phyloP scores from a whole-genome alignment of 768 basidiomycete species.

The Tulasnella sp. region DNA sequence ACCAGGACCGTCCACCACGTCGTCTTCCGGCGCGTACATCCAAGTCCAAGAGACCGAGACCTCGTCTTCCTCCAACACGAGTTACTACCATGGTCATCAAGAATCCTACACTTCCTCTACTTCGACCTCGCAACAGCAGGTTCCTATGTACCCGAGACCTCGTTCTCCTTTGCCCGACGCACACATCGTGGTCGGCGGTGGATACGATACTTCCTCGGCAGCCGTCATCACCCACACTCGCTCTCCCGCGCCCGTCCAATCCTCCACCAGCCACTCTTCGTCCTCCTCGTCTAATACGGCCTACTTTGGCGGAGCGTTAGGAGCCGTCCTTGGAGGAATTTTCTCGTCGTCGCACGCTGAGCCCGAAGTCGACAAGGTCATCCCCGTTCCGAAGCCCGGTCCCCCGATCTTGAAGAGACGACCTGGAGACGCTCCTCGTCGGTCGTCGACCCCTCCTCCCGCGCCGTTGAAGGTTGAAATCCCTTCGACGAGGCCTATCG shows the following conservation, averaged over 20 bases:
- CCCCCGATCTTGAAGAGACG: background rate
- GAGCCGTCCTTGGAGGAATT: background rate
- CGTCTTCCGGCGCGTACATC: background rate
- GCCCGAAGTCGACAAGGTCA: background rate
- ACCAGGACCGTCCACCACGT: no score
- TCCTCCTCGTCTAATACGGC: background rate
- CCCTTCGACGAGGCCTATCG: background rate
- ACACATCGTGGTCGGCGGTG: background rate
- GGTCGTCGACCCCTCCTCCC: background rate
- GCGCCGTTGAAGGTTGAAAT: background rate
- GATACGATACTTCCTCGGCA: no score
- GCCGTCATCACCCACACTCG: no score
- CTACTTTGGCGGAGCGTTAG: background rate
- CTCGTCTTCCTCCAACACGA: background rate
- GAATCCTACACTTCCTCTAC: background rate
- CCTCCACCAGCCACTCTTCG: background rate
- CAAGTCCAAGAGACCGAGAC: background rate
- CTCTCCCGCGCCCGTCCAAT: no score
- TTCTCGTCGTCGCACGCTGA: background rate
- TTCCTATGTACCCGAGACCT: background rate
- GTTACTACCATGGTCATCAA: background rate
- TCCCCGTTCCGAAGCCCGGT: no score
- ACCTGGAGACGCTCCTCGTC: background rate
- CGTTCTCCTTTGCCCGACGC: background rate
- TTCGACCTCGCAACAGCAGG: background rate